These are phyloP conservation scores for Komagataella populi DNA, from an alignment of 805 yeast species.

Conservation along the genomic window DNA sequence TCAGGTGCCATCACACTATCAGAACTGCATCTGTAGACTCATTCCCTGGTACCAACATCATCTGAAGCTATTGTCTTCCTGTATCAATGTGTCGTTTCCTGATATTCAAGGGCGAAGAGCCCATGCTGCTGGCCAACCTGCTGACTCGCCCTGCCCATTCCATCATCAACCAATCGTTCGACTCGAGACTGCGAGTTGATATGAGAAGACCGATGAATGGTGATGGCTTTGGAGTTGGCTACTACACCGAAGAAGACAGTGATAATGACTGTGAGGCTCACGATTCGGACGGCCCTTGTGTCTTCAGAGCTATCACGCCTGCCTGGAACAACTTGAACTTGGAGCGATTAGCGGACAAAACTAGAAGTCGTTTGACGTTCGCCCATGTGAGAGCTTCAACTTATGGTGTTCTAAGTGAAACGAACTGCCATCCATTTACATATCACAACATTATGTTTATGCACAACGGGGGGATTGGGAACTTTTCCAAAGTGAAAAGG, in stretches of 20 bases:
- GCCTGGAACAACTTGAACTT: slow-evolving; percentile 95
- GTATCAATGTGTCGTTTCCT: slow-evolving; percentile 75
- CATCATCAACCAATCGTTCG: slow-evolving; percentile 91
- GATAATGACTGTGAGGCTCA: slow-evolving; percentile 20
- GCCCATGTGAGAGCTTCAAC: slow-evolving; percentile 97
- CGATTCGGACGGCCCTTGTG: slow-evolving; percentile 61
- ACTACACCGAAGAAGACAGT: slow-evolving; percentile 53
- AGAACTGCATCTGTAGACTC: not conserved
- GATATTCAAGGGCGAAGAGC: slow-evolving; percentile 84
- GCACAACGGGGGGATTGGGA: slow-evolving; percentile 91
- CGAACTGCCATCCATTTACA: slow-evolving; percentile 94
- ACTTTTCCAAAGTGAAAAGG: slow-evolving; percentile 63
- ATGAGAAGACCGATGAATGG: slow-evolving; percentile 91
- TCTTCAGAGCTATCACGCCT: slow-evolving; percentile 92
- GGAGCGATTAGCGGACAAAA: slow-evolving; percentile 76
- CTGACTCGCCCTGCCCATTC: slow-evolving; percentile 94
- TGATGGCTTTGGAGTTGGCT: slow-evolving; percentile 97
- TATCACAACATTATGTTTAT: slow-evolving; percentile 83
- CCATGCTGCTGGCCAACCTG: slow-evolving; percentile 73
- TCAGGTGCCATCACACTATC: not conserved
- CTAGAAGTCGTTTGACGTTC: slow-evolving; percentile 72
- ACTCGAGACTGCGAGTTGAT: slow-evolving; percentile 77
- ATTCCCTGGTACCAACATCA: not conserved
- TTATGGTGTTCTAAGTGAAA: slow-evolving; percentile 85
- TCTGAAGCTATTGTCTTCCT: not conserved